Evolutionary conservation across 495 filamentous ascomycete genomes (phyloP).

Genomic region (Neurospora sp.): DNA sequence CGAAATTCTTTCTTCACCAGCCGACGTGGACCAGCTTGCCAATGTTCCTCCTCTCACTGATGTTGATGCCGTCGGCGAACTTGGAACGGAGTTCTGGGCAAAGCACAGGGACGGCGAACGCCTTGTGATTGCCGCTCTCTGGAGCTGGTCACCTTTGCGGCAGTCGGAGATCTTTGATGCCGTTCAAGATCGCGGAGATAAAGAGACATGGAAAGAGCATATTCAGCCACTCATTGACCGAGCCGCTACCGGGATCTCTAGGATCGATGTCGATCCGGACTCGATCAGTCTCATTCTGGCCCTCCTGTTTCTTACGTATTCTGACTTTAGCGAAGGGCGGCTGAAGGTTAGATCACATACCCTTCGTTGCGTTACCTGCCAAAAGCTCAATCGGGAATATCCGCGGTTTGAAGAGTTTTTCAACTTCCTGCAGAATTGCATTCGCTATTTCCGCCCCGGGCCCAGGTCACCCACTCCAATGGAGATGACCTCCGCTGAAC

Average conservation of each 20-base stretch:
- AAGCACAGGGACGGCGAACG: slow-evolving; percentile 11
- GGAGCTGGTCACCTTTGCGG: background rate
- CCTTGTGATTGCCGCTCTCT: slow-evolving; percentile 15
- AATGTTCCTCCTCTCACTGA: slow-evolving; percentile 5
- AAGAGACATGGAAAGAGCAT: slow-evolving; percentile 12
- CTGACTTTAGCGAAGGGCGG: slow-evolving; percentile 1
- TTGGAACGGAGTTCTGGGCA: slow-evolving; percentile 14
- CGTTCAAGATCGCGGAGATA: background rate
- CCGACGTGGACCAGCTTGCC: background rate
- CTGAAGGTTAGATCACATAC: background rate
- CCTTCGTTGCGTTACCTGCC: background rate
- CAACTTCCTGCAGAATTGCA: slow-evolving; percentile 5
- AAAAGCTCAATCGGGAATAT: background rate
- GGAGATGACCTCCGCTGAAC: background rate
- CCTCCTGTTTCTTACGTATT: slow-evolving; percentile 17
- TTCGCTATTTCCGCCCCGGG: slow-evolving; percentile 4
- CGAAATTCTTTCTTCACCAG: slow-evolving; percentile 7
- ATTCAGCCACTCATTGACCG: slow-evolving; percentile 4
- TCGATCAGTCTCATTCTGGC: slow-evolving; percentile 3
- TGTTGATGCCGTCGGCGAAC: slow-evolving; percentile 7
- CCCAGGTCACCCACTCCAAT: slow-evolving; percentile 3
- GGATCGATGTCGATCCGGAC: background rate
- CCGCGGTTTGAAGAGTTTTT: slow-evolving; percentile 7
- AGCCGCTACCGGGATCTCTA: background rate
- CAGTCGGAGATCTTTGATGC: background rate